Evolutionary conservation across 176 grass and related monocot genomes (phyloP).

Genomic region (Cenchrus americanus): DNA sequence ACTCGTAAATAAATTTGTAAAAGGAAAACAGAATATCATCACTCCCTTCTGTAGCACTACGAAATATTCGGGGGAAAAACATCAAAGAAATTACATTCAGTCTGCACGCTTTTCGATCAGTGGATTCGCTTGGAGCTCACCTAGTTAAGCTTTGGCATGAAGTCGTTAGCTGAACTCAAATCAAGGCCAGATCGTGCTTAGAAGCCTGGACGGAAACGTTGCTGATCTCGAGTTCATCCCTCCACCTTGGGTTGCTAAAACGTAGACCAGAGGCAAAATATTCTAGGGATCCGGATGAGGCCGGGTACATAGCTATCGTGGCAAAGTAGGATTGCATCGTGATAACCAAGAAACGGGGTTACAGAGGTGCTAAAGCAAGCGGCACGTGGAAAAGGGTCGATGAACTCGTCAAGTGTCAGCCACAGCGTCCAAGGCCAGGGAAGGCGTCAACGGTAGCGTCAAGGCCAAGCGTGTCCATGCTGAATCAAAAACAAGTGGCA

Average conservation of each 20-base stretch:
- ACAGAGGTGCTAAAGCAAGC: not conserved
- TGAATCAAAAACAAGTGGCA: too few species aligned
- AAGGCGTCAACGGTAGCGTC: constrained; percentile 18
- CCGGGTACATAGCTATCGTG: not conserved
- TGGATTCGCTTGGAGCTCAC: not conserved
- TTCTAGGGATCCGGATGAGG: constrained; percentile 6
- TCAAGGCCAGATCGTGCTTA: not conserved
- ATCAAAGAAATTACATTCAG: too few species aligned
- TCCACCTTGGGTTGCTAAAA: not conserved
- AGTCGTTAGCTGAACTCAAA: not conserved
- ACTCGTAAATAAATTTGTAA: too few species aligned
- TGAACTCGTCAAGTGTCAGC: constrained; percentile 15
- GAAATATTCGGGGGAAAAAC: too few species aligned
- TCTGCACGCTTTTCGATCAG: too few species aligned
- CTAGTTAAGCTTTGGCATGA: not conserved
- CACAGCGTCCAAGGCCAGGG: not conserved
- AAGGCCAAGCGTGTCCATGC: not conserved
- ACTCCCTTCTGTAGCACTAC: too few species aligned
- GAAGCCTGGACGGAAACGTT: not conserved
- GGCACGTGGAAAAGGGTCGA: not conserved
- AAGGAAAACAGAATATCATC: too few species aligned
- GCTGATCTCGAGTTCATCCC: not conserved
- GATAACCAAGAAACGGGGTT: not conserved
- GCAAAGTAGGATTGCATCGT: not conserved
- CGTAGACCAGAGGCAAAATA: constrained; percentile 6